Percentiles rank a stretch among this genome's conserved stretches.
Conservation (phyloP, 1,284 basidiomycete genomes). For the Chondrostereum purpureum region DNA sequence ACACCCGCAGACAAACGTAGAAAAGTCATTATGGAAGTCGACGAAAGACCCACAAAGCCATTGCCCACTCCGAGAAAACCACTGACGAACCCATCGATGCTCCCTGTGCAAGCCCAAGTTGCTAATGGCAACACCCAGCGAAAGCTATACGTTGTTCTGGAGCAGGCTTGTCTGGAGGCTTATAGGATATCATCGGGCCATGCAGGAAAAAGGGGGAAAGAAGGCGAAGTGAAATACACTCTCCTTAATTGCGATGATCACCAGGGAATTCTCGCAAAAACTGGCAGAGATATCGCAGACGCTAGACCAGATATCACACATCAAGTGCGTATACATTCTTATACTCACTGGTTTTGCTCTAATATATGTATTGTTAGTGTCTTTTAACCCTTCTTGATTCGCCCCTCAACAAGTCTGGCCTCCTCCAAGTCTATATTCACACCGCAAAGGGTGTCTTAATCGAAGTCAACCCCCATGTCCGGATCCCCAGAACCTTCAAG, state of each 20-base stretch:
- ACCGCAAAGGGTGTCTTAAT: slow-evolving; percentile 96
- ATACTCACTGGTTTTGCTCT: slow-evolving; percentile 5
- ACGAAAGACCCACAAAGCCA: background rate
- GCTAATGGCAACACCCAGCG: slow-evolving; percentile 61
- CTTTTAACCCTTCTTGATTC: slow-evolving; percentile 95
- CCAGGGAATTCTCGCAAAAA: slow-evolving; percentile 97
- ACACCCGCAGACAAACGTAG: background rate
- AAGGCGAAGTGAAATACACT: slow-evolving; percentile 90
- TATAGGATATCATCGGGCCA: slow-evolving; percentile 72
- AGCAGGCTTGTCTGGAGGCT: slow-evolving; percentile 92
- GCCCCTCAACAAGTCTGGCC: slow-evolving; percentile 94
- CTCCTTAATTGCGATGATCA: slow-evolving; percentile 98
- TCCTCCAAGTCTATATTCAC: slow-evolving; percentile 98
- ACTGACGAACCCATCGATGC: slow-evolving; percentile 72
- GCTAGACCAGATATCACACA: slow-evolving; percentile 98
- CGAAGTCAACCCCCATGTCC: slow-evolving; percentile 96
- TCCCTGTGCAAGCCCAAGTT: slow-evolving; percentile 76
- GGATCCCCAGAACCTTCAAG: slow-evolving; percentile 98
- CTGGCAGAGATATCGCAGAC: slow-evolving; percentile 96
- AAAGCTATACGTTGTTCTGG: slow-evolving; percentile 84
- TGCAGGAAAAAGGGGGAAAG: slow-evolving; percentile 42
- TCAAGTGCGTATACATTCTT: slow-evolving; percentile 57
- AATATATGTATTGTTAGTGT: slow-evolving; percentile 65
- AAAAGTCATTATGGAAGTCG: background rate
- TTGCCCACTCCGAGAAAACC: slow-evolving; percentile 19